Evolutionary conservation across 2,329 filamentous ascomycete genomes (phyloP).

Genomic region (Curvularia verruculosa): DNA sequence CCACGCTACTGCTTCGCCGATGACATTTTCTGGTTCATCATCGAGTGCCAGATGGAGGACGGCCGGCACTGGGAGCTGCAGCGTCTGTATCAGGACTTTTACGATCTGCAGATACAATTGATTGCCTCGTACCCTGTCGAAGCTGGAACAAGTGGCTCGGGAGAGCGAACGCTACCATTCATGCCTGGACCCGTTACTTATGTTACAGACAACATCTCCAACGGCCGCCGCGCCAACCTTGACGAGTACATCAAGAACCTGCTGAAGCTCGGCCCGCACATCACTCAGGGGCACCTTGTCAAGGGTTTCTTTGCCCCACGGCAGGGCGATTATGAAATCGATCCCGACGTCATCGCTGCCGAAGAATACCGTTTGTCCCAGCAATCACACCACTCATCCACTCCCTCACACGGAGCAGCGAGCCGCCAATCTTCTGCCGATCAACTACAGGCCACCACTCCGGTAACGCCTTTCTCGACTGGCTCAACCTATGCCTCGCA

Average conservation of each 20-base stretch:
- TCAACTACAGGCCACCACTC: slow-evolving; percentile 46
- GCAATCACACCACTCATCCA: slow-evolving; percentile 51
- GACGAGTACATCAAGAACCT: slow-evolving; percentile 96
- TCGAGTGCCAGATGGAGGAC: slow-evolving; percentile 89
- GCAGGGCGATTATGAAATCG: slow-evolving; percentile 91
- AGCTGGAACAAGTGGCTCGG: slow-evolving; percentile 79
- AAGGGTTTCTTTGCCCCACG: slow-evolving; percentile 89
- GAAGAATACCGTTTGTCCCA: slow-evolving; percentile 78
- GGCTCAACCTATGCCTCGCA: slow-evolving; percentile 51
- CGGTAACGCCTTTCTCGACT: slow-evolving; percentile 45
- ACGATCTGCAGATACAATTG: slow-evolving; percentile 96
- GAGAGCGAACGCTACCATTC: slow-evolving; percentile 83
- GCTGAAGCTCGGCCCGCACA: slow-evolving; percentile 80
- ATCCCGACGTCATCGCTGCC: slow-evolving; percentile 65
- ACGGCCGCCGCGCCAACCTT: slow-evolving; percentile 87
- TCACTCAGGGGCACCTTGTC: slow-evolving; percentile 81
- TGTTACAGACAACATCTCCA: slow-evolving; percentile 96
- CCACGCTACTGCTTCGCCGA: slow-evolving; percentile 94
- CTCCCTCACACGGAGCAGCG: slow-evolving; percentile 45
- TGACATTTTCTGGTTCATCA: slow-evolving; percentile 98
- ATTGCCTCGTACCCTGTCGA: slow-evolving; percentile 90
- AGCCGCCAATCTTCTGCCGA: slow-evolving; percentile 49
- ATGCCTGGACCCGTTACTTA: slow-evolving; percentile 98
- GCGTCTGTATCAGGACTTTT: slow-evolving; percentile 97
- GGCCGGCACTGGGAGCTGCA: slow-evolving; percentile 91